A percentile compares a stretch with the other conserved stretches of the same genome.
These are phyloP conservation scores for Syzygium oleosum DNA, from an alignment of 345 rosid species.

Conservation along the genomic window DNA sequence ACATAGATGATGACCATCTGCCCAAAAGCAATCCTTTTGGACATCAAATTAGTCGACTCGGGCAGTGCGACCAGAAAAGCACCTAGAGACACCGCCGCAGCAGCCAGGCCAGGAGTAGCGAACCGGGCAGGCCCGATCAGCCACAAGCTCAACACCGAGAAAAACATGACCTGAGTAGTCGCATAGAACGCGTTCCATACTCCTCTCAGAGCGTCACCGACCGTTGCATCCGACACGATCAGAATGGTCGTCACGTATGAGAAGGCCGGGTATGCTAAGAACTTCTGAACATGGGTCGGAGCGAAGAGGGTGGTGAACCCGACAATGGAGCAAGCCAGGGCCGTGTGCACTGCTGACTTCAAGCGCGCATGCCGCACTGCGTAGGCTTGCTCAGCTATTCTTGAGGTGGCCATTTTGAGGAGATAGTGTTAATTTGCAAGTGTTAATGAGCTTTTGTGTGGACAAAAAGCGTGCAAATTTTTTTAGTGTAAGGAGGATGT, in stretches of 20 bases:
- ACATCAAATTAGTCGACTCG: slow-evolving; percentile 41
- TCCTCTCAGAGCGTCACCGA: slow-evolving; percentile 56
- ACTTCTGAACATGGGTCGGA: slow-evolving; percentile 22
- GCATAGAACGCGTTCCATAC: slow-evolving; percentile 40
- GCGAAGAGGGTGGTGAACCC: slow-evolving; percentile 56
- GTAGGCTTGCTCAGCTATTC: background rate
- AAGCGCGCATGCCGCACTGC: slow-evolving; percentile 3
- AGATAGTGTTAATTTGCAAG: background rate
- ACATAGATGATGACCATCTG: slow-evolving; percentile 65
- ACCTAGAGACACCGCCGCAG: slow-evolving; percentile 37
- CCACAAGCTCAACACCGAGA: slow-evolving; percentile 27
- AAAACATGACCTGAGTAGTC: slow-evolving; percentile 31
- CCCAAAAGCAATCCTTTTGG: slow-evolving; percentile 77
- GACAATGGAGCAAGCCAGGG: slow-evolving; percentile 54
- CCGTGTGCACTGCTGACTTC: slow-evolving; percentile 43
- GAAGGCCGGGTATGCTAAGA: slow-evolving; percentile 49
- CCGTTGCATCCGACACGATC: slow-evolving; percentile 62
- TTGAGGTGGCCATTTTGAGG: slow-evolving; percentile 40
- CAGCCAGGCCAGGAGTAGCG: slow-evolving; percentile 27
- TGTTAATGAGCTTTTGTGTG: background rate
- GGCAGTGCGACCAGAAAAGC: slow-evolving; percentile 73
- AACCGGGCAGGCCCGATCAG: slow-evolving; percentile 39
- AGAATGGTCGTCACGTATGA: slow-evolving; percentile 61
- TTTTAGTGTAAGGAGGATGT: background rate
- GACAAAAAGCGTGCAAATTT: background rate